phyloP scores from a whole-genome alignment of 2,329 filamentous ascomycete genomes.

The Grosmannia huntii region DNA sequence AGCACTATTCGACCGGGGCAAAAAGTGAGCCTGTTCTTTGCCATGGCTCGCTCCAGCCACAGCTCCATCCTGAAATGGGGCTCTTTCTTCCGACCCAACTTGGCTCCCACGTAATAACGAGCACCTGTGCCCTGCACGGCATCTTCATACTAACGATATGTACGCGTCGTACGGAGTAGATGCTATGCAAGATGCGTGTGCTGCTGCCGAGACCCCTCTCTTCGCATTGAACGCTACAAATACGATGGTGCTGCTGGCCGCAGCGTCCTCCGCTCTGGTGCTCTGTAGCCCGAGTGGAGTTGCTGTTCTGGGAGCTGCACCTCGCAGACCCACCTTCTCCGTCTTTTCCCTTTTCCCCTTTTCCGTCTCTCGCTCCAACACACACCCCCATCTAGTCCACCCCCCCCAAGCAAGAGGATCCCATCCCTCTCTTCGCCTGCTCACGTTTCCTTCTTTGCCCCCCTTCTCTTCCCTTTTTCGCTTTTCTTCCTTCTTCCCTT shows the following conservation, averaged over 20 bases:
- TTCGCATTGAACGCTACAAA: neutral
- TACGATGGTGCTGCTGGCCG: neutral
- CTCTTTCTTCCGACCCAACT: too few relatives aligned
- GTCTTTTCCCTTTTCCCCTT: slow-evolving; percentile 8
- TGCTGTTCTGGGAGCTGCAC: slow-evolving; percentile 6
- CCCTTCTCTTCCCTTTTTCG: slow-evolving; percentile 15
- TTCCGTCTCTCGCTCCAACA: neutral
- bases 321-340: slow-evolving; percentile 10
- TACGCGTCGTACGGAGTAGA: neutral
- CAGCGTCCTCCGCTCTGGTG: neutral
- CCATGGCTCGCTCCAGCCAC: too few relatives aligned
- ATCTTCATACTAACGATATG: too few relatives aligned
- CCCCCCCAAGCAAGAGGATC: neutral
- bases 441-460: slow-evolving; percentile 4
- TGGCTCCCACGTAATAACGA: too few relatives aligned
- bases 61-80: too few relatives aligned
- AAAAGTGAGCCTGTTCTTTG: too few relatives aligned
- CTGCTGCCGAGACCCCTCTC: neutral
- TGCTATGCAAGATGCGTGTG: neutral
- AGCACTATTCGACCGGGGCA: too few relatives aligned
- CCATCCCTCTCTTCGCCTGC: slow-evolving; percentile 5
- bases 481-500: slow-evolving; percentile 18
- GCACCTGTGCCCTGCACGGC: too few relatives aligned
- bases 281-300: neutral
- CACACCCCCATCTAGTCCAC: neutral